These are phyloP conservation scores for Paracoccidioides brasiliensis DNA, from an alignment of 2,329 filamentous ascomycete genomes.

Conservation along the genomic window DNA sequence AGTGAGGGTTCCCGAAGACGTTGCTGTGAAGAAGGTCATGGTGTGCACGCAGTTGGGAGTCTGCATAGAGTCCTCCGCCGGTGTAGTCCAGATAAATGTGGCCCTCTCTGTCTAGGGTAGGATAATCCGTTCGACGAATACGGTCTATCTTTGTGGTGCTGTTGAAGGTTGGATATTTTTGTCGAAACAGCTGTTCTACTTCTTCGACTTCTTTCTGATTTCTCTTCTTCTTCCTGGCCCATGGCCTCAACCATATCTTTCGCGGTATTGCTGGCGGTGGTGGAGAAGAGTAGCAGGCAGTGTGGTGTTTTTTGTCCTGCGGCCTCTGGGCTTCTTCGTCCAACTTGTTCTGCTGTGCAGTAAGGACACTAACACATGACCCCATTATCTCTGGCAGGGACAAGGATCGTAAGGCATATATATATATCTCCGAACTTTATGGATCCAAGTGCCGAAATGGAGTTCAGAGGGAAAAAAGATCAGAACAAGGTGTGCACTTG, in stretches of 20 bases:
- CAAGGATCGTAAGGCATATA: not conserved
- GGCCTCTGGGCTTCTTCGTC: not conserved
- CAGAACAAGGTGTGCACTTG: not conserved
- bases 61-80: constrained; percentile 6
- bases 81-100: constrained; percentile 9
- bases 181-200: constrained; percentile 6
- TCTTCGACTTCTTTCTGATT: constrained; percentile 2
- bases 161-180: constrained; percentile 3
- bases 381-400: not conserved
- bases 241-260: not conserved
- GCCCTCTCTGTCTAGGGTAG: constrained; percentile 5
- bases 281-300: not conserved
- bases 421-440: not conserved
- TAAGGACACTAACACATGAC: not conserved
- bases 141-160: constrained; percentile 4
- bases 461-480: not conserved
- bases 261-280: not conserved
- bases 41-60: constrained; percentile 7
- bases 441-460: not conserved
- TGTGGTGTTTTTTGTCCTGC: not conserved
- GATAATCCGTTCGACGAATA: constrained; percentile 6
- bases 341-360: not conserved
- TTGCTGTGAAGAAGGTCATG: constrained; percentile 21
- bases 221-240: not conserved
- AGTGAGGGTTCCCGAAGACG: constrained; percentile 58